Evolutionary conservation across 2,329 filamentous ascomycete genomes (phyloP), one percentile per base, ranked within the genome.

Genomic region (Pseudogymnoascus sp.): DNA sequence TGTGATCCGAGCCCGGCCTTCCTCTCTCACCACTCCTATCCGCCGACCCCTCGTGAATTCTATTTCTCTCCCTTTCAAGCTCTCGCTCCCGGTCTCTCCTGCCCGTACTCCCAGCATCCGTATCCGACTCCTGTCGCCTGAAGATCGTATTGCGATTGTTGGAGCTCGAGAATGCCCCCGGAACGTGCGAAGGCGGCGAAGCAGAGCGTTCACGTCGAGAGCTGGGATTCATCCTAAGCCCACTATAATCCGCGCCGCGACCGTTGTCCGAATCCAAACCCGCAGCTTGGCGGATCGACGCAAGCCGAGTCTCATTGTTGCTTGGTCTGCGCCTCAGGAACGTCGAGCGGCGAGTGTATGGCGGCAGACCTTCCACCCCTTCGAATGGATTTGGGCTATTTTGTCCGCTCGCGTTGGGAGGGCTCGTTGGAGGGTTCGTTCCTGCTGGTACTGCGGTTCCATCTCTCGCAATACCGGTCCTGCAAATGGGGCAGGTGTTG

Each of bases 401-500:
- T 11, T 30, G 47, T 12, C 16, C 47, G 4, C 25, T 11, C 30
- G 30, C 28, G 25, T 57, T 58, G 11, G 16, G 32, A 30, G 54
- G 34, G 22, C 28, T 62, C 3, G 64, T 22, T 12, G 64, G 28
- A 16, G 65, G 11, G 25, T 57, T 38, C 25, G 47, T 54, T 54
- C 47, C 47, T 20, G 47, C 47, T 14, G 47, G 47, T 14, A 54
- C 47, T 57, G 64, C 37, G 0, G 66, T 66, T 6, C 62, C 65
- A 54, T 67, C 69, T 54, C 47, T 32, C 8, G 47, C 47, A 9
- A 73, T 68, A 7, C 70, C 70, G 64, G 72, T 81, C 38, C 89
- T 82, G 70, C 89, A 93, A 60, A 91, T 87, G 1, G 93, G 93
- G 68, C 93, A 97, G 0, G 92, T 96, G 68, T 97, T 91, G 73